phyloP scores from a whole-genome alignment of 768 basidiomycete species.

The Lactarius hatsudake region DNA sequence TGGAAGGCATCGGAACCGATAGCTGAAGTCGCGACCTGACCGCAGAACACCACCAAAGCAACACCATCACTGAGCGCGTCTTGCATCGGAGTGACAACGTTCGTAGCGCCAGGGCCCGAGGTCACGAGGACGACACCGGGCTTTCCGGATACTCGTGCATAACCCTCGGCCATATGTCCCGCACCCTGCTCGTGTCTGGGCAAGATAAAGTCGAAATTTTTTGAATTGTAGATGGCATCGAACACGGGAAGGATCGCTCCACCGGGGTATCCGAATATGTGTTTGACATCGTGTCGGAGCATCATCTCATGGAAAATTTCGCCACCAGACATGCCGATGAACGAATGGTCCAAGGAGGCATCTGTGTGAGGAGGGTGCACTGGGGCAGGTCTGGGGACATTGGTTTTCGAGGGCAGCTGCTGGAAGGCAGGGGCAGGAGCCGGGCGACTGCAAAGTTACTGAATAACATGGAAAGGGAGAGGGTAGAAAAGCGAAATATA shows the following conservation, averaged over 20 bases:
- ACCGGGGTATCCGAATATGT: constrained; percentile 97
- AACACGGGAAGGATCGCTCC: constrained; percentile 99
- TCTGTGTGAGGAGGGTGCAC: constrained; percentile 40
- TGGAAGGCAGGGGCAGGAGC: constrained; percentile 56
- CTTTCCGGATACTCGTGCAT: constrained; percentile 95
- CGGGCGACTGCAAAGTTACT: constrained; percentile 49
- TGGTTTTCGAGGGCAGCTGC: constrained; percentile 44
- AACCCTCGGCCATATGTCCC: constrained; percentile 99
- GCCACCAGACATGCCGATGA: constrained; percentile 92
- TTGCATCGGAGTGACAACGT: constrained; percentile 97
- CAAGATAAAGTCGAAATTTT: constrained; percentile 91
- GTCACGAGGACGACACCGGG: constrained; percentile 98
- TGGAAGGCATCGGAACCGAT: constrained; percentile 99
- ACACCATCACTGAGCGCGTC: constrained; percentile 94
- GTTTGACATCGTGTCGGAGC: constrained; percentile 93
- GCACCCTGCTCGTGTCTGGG: constrained; percentile 98
- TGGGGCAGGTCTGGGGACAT: constrained; percentile 38
- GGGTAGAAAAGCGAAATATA: constrained; percentile 37
- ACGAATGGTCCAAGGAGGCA: constrained; percentile 69
- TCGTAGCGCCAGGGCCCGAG: constrained; percentile 96
- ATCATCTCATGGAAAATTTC: constrained; percentile 99
- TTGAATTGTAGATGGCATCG: constrained; percentile 96
- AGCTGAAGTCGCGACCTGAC: constrained; percentile 98
- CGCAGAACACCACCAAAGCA: constrained; percentile 92
- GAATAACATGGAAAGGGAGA: not conserved